phyloP scores from a whole-genome alignment of 495 filamentous ascomycete species.

The Tuber microsphaerosporum region DNA sequence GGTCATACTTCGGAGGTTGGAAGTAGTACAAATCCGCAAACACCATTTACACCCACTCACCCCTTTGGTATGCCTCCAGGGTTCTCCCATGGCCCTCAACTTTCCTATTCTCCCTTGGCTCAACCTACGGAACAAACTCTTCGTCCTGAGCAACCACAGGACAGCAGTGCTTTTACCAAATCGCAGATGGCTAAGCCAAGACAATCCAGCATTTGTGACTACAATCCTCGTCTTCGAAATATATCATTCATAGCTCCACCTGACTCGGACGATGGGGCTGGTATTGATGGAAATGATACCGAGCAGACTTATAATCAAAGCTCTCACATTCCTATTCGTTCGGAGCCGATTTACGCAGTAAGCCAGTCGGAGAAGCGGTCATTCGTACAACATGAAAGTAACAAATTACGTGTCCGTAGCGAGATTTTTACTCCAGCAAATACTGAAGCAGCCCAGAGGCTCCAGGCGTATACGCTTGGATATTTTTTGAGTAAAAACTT shows the following conservation, averaged over 20 bases:
- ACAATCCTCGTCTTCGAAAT: slow-evolving; percentile 24
- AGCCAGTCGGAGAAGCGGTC: background rate
- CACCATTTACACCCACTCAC: slow-evolving; percentile 33
- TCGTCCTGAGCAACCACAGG: slow-evolving; percentile 23
- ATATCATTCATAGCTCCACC: slow-evolving; percentile 33
- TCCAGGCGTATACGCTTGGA: slow-evolving; percentile 28
- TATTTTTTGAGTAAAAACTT: slow-evolving; percentile 35
- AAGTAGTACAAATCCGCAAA: slow-evolving; percentile 32
- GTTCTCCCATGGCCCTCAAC: slow-evolving; percentile 10
- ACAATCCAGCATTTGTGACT: slow-evolving; percentile 16
- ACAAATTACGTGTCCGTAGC: background rate
- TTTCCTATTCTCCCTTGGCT: slow-evolving; percentile 25
- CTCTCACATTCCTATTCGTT: background rate
- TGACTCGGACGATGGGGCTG: background rate
- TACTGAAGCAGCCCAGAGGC: slow-evolving; percentile 14
- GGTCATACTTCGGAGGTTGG: slow-evolving; percentile 30
- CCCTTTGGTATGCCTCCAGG: slow-evolving; percentile 18
- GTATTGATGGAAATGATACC: background rate
- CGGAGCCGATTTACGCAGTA: background rate
- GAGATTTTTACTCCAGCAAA: background rate
- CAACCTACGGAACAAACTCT: slow-evolving; percentile 23
- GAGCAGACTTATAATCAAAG: background rate
- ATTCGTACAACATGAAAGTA: background rate
- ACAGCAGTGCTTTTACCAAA: slow-evolving; percentile 12
- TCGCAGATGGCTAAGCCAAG: slow-evolving; percentile 10